These are phyloP conservation scores for Colletotrichum melonis DNA, from an alignment of 2,329 filamentous ascomycete species.

Conservation along the genomic window DNA sequence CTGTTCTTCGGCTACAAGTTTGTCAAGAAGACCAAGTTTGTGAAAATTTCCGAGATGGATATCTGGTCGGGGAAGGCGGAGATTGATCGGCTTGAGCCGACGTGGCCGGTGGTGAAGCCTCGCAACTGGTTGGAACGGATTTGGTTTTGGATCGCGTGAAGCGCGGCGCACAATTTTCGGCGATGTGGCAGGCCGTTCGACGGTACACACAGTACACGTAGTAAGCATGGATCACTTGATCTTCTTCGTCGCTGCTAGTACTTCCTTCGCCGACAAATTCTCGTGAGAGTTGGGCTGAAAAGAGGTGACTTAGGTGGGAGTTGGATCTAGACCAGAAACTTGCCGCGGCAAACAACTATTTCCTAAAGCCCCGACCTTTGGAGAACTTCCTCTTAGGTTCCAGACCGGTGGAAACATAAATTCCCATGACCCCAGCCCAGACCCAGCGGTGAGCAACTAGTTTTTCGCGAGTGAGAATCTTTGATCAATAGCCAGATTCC, in stretches of 20 bases:
- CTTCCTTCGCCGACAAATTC: neutral
- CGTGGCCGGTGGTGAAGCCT: constrained; percentile 49
- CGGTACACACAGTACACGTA: neutral
- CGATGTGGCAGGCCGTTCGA: neutral
- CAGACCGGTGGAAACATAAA: neutral
- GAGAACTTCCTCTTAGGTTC: neutral
- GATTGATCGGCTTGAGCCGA: constrained; percentile 50
- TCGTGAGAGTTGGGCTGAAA: neutral
- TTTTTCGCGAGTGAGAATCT: neutral
- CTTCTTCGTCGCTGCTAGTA: neutral
- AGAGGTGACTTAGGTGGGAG: too few species aligned
- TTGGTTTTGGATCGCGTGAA: constrained; percentile 55
- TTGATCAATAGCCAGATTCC: neutral
- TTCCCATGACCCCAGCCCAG: neutral
- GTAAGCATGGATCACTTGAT: neutral
- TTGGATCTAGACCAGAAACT: neutral
- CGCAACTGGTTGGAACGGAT: constrained; percentile 52
- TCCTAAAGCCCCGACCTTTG: neutral
- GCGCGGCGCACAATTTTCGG: constrained; percentile 37
- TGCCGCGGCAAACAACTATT: neutral
- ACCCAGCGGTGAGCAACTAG: neutral
- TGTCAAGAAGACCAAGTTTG: constrained; percentile 67
- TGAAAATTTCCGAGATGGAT: constrained; percentile 51
- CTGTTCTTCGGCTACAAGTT: constrained; percentile 77
- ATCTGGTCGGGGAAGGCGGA: constrained; percentile 54